phyloP scores from a whole-genome alignment of 169 alveolate species.

The Eimeria mitis region DNA sequence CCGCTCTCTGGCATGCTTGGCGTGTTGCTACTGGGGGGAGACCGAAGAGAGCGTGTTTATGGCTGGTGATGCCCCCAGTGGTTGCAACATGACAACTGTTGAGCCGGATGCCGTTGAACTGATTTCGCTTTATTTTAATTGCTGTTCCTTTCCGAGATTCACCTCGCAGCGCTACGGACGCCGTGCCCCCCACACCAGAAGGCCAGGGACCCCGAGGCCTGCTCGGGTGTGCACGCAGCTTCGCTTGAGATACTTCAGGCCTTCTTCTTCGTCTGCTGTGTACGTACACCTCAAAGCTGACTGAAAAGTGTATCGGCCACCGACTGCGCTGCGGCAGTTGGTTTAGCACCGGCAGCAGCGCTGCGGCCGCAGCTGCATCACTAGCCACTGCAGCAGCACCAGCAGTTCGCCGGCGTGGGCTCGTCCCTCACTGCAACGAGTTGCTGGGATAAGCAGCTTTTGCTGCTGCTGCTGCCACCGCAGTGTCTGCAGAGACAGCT shows the following conservation, averaged over 20 bases:
- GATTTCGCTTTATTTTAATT: not conserved
- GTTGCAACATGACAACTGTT: slow-evolving; percentile 4
- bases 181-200: slow-evolving; percentile 66
- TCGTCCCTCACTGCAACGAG: not conserved
- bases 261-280: slow-evolving; percentile 26
- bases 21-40: slow-evolving; percentile 54
- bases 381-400: slow-evolving; percentile 60
- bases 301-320: not conserved
- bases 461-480: slow-evolving; percentile 43
- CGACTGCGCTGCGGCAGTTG: slow-evolving; percentile 27
- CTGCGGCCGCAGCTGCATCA: slow-evolving; percentile 52
- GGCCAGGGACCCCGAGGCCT: slow-evolving; percentile 70
- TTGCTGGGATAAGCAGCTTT: not conserved
- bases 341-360: slow-evolving; percentile 33
- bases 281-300: not conserved
- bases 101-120: not conserved
- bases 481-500: not conserved
- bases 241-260: not conserved
- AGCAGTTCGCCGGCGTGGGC: slow-evolving; percentile 6
- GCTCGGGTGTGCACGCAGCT: slow-evolving; percentile 46
- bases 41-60: not conserved
- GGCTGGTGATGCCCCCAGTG: slow-evolving; percentile 21
- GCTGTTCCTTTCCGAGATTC: not conserved
- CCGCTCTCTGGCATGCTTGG: slow-evolving; percentile 8
- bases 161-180: slow-evolving; percentile 21